These are phyloP conservation scores for Fusarium globosum DNA, from an alignment of 2,329 filamentous ascomycete genomes.

Conservation along the genomic window DNA sequence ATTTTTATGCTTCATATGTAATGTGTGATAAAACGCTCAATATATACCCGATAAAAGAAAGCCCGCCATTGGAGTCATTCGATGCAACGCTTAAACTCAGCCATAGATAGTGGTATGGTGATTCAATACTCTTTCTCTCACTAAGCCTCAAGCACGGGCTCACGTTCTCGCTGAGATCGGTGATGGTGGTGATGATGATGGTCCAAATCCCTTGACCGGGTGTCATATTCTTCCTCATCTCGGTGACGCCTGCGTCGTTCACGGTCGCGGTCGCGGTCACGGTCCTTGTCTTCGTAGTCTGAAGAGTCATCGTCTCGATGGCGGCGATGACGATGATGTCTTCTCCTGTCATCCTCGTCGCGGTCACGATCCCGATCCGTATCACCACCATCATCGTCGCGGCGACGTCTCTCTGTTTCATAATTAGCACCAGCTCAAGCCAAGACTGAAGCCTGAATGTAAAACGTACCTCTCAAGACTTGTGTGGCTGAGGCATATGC, in stretches of 20 bases:
- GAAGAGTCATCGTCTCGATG: constrained; percentile 43
- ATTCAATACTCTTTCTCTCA: neutral
- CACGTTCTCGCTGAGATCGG: constrained; percentile 48
- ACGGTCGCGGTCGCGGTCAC: constrained; percentile 54
- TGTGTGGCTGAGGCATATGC: constrained; percentile 84
- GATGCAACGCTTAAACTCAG: constrained; percentile 23
- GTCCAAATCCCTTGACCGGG: constrained; percentile 46
- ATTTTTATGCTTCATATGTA: constrained; percentile 26
- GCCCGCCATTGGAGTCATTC: constrained; percentile 10
- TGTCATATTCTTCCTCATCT: constrained; percentile 46
- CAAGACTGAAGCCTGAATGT: neutral
- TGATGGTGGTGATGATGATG: constrained; percentile 51
- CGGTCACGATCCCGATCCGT: constrained; percentile 47
- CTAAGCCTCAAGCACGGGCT: constrained; percentile 37
- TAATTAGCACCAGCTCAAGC: constrained; percentile 19
- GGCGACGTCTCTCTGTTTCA: constrained; percentile 48
- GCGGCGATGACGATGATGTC: constrained; percentile 39
- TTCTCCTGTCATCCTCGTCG: constrained; percentile 44
- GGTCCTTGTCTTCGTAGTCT: constrained; percentile 51
- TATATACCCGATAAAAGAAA: constrained; percentile 15
- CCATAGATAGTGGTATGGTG: neutral
- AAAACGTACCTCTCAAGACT: constrained; percentile 77
- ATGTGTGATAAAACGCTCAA: constrained; percentile 9
- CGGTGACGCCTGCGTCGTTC: constrained; percentile 47
- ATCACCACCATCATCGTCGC: constrained; percentile 47